Percentiles rank a stretch among this genome's conserved stretches.
These are phyloP conservation scores for Chrysochromulina parva DNA, from an alignment of 78 protist genomes.

Conservation along the genomic window DNA sequence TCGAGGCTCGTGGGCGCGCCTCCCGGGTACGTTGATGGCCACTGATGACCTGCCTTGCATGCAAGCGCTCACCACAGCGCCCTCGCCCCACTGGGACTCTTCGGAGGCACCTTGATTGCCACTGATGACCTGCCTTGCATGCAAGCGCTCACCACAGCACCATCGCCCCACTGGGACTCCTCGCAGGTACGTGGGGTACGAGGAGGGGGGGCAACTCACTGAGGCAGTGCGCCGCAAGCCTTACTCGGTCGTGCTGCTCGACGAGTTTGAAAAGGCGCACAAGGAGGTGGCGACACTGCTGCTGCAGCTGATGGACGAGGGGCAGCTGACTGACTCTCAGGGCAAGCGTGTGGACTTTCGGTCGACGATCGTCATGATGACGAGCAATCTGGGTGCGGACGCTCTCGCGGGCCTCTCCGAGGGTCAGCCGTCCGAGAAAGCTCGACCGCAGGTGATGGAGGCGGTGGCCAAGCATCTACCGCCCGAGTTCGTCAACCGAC, in stretches of 20 bases:
- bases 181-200: conserved; percentile 77
- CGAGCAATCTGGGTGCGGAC: conserved; percentile 67
- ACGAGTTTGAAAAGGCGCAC: conserved; percentile 75
- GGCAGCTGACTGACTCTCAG: conserved; percentile 60
- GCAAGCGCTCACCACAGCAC: not conserved
- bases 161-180: conserved; percentile 37
- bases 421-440: not conserved
- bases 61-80: too few relatives aligned
- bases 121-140: too few relatives aligned
- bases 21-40: not conserved
- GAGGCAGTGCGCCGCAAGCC: conserved; percentile 72
- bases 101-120: too few relatives aligned
- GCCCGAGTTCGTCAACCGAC: conserved; percentile 77
- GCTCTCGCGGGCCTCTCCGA: not conserved
- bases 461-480: not conserved
- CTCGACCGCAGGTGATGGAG: not conserved
- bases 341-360: conserved; percentile 53
- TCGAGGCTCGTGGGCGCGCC: conserved; percentile 53
- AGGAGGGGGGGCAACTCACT: conserved; percentile 72
- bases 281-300: conserved; percentile 6
- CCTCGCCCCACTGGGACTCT: too few relatives aligned
- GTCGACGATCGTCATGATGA: conserved; percentile 64
- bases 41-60: too few relatives aligned
- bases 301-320: conserved; percentile 65
- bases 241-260: conserved; percentile 64